These are phyloP conservation scores for Dryas octopetala DNA, from an alignment of 306 rosid species.

Conservation along the genomic window DNA sequence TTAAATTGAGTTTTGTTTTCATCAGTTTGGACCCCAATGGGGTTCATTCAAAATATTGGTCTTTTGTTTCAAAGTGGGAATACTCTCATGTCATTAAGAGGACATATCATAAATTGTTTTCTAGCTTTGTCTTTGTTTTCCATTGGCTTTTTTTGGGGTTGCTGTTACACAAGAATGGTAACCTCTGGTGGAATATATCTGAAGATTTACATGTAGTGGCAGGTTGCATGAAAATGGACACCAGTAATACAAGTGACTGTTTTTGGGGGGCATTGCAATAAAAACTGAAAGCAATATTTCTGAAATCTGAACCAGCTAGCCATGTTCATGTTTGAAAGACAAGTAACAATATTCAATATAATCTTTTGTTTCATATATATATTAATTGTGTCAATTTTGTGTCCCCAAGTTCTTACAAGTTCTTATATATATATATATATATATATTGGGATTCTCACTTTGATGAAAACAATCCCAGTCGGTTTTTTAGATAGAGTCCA, in stretches of 20 bases:
- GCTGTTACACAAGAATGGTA: slow-evolving; percentile 35
- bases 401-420: neutral
- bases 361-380: slow-evolving; percentile 24
- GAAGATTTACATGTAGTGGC: slow-evolving; percentile 29
- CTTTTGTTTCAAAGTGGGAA: slow-evolving; percentile 7
- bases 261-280: neutral
- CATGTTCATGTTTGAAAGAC: slow-evolving; percentile 28
- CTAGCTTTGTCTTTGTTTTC: slow-evolving; percentile 1
- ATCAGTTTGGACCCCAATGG: neutral
- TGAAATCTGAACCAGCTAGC: slow-evolving; percentile 40
- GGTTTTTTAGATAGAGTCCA: neutral
- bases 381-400: neutral
- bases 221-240: slow-evolving; percentile 51
- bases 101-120: neutral
- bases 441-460: too few species aligned
- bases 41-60: slow-evolving; percentile 8
- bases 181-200: slow-evolving; percentile 20
- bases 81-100: slow-evolving; percentile 2
- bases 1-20: neutral
- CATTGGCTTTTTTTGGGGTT: slow-evolving; percentile 18
- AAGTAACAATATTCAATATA: neutral
- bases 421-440: too few species aligned
- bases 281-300: too few species aligned
- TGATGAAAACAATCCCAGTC: neutral
- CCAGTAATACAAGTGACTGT: slow-evolving; percentile 45